These are phyloP conservation scores for Nepenthes mirabilis DNA, from an alignment of 148 eudicot genomes.

Conservation along the genomic window DNA sequence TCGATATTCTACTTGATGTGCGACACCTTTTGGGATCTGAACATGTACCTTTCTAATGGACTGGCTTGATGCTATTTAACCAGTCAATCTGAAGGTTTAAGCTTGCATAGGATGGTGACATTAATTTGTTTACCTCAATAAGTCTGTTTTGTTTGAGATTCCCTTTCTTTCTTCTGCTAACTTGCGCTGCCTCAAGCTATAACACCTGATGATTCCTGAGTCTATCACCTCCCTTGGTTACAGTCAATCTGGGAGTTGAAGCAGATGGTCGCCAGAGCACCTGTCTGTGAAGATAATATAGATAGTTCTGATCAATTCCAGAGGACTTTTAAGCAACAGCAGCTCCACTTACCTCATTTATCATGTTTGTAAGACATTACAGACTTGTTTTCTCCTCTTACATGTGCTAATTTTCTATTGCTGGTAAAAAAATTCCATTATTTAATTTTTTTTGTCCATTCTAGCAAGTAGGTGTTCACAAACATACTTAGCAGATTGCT, in stretches of 20 bases:
- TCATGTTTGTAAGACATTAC: conserved; percentile 56
- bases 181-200: background rate
- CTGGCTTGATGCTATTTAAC: too few species aligned
- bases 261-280: conserved; percentile 23
- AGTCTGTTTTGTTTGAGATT: background rate
- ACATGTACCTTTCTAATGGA: too few species aligned
- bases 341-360: conserved; percentile 42
- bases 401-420: conserved; percentile 1
- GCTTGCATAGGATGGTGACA: too few species aligned
- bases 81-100: too few species aligned
- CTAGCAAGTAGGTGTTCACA: too few species aligned
- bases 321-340: conserved; percentile 36
- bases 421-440: background rate
- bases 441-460: background rate
- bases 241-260: conserved; percentile 33
- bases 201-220: background rate
- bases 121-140: too few species aligned
- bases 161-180: background rate
- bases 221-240: conserved; percentile 6
- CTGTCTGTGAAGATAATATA: conserved; percentile 15
- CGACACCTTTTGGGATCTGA: too few species aligned
- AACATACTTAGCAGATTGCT: background rate
- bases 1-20: too few species aligned
- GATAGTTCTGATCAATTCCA: conserved; percentile 25
- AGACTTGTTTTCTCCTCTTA: conserved; percentile 4